Percentiles rank a stretch among this genome's conserved stretches.
Evolutionary conservation across 192 early-diverging fungal species (phyloP).

Genomic region (Backusella circina): DNA sequence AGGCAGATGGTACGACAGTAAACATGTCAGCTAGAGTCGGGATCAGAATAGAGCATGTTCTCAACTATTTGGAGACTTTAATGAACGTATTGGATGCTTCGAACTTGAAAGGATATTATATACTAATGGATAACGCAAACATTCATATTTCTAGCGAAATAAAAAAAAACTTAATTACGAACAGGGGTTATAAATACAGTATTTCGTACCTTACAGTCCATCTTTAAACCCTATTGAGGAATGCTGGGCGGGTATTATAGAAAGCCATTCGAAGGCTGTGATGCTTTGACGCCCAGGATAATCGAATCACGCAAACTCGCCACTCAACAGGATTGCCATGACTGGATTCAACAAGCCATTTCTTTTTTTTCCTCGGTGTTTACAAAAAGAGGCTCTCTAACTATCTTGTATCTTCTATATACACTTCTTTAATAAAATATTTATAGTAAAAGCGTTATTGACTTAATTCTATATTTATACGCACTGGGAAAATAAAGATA

Average conservation of each 20-base stretch:
- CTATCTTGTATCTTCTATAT: background rate
- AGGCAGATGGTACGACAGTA: conserved; percentile 11
- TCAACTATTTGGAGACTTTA: background rate
- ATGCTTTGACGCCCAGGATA: background rate
- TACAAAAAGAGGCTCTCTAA: background rate
- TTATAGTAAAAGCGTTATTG: background rate
- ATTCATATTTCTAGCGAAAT: background rate
- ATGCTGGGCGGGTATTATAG: background rate
- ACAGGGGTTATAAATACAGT: background rate
- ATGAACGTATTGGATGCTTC: background rate
- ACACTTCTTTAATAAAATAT: background rate
- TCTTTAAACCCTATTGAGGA: background rate
- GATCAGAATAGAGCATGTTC: conserved; percentile 15
- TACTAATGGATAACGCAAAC: conserved; percentile 12
- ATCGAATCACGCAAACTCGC: background rate
- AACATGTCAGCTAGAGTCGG: background rate
- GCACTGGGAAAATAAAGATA: too few relatives aligned
- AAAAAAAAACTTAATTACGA: background rate
- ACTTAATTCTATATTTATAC: too few relatives aligned
- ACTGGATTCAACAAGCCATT: background rate
- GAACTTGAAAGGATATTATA: background rate
- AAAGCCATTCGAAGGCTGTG: background rate
- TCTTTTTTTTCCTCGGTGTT: background rate
- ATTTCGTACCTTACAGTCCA: background rate
- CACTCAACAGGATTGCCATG: background rate